Evolutionary conservation across 2,329 filamentous ascomycete genomes (phyloP), one percentile per base, ranked within the genome.

Genomic region (Monosporascus sp.): DNA sequence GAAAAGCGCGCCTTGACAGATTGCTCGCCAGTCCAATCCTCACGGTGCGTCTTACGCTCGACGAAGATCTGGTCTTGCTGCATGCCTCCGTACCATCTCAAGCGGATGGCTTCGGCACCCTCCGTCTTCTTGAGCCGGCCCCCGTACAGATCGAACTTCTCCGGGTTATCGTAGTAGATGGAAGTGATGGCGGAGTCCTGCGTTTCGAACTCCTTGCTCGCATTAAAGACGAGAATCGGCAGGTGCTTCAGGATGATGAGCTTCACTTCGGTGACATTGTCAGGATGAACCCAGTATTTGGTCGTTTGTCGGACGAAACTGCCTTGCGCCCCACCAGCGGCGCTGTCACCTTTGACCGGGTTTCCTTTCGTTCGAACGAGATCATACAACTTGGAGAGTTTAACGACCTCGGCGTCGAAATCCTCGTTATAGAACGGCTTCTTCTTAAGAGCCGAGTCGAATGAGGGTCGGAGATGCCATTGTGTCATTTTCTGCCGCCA

Each of bases 361-460:
- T 95, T 93, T 54, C 94, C 94, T 61, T 93, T 84, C 2, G 93
- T 99, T 52, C 94, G 86, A 17, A 97, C 94, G 43, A 95, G 80
- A 70, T 99, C 93, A 76, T 97, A 99, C 52, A 97, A 84, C 72
- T 88, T 93, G 22, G 94, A 99, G 34, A 99, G 84, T 73, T 95
- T 91, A 58, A 97, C 87, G 37, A 99, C 90, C 56, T 96, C 95
- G 31, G 87, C 88, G 75, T 99, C 94, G 73, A 97, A 97, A 73
- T 99, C 97, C 69, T 97, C 93, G 71, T 96, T 95, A 81, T 96
- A 99, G 74, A 99, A 99, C 0, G 94, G 93, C 71, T 96, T 97
- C 46, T 91, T 90, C 74, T 95, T 96, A 67, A 99, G 83, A 54
- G 93, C 86, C 43, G 92, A 87, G 54, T 95, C 93, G 72, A 99